These are phyloP conservation scores for Amylostereum areolatum DNA, from an alignment of 1,284 basidiomycete genomes.

Conservation along the genomic window DNA sequence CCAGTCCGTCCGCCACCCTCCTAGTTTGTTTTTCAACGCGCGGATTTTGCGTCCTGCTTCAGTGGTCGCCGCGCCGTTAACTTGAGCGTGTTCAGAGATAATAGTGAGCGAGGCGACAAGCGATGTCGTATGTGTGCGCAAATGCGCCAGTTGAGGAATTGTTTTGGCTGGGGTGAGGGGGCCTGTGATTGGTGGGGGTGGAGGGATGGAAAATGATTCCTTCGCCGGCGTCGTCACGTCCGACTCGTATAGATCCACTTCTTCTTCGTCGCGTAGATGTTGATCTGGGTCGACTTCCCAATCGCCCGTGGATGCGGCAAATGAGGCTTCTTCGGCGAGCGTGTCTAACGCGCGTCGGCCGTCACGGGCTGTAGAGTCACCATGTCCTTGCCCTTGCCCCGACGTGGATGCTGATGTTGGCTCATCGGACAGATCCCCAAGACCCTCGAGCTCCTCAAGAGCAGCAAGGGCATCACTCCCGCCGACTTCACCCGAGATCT, in stretches of 20 bases:
- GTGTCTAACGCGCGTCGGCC: conserved; percentile 24
- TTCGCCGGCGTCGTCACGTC: conserved; percentile 40
- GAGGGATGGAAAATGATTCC: conserved; percentile 43
- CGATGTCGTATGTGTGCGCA: conserved; percentile 66
- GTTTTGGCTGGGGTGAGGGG: conserved; percentile 49
- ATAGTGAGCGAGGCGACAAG: conserved; percentile 67
- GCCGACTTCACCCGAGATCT: conserved; percentile 69
- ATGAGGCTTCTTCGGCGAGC: conserved; percentile 42
- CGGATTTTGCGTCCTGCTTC: conserved; percentile 79
- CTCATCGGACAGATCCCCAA: conserved; percentile 41
- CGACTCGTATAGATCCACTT: conserved; percentile 24
- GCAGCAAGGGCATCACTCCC: conserved; percentile 67
- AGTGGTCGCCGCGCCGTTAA: conserved; percentile 74
- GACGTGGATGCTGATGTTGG: conserved; percentile 13
- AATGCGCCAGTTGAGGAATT: conserved; percentile 56
- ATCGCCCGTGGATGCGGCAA: conserved; percentile 30
- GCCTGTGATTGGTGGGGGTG: conserved; percentile 38
- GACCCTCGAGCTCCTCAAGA: conserved; percentile 53
- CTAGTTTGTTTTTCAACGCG: conserved; percentile 73
- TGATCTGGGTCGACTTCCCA: conserved; percentile 58
- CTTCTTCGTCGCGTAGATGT: conserved; percentile 29
- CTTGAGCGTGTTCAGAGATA: conserved; percentile 81
- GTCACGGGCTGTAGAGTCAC: background rate
- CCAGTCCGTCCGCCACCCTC: conserved; percentile 71
- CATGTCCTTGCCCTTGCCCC: background rate